These are phyloP conservation scores for Lathyrus aphaca DNA, from an alignment of 306 rosid genomes.

Conservation along the genomic window DNA sequence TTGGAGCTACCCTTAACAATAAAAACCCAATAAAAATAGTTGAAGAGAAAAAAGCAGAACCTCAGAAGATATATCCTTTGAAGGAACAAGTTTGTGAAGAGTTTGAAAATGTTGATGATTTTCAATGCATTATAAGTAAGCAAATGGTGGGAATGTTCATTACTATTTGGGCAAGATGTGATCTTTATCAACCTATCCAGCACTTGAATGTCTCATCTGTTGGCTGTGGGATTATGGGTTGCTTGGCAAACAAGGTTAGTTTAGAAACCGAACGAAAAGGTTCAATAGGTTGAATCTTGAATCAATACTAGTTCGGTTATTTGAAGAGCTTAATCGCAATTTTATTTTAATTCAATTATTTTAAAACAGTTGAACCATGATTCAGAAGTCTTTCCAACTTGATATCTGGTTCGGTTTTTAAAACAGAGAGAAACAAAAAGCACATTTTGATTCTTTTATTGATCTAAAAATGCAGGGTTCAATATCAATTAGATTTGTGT, in stretches of 20 bases:
- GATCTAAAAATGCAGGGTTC: conserved; percentile 69
- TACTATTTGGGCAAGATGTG: conserved; percentile 69
- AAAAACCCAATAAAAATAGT: conserved; percentile 31
- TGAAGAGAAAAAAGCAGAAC: conserved; percentile 41
- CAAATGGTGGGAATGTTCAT: conserved; percentile 89
- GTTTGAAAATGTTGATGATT: conserved; percentile 43
- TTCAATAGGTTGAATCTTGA: background rate
- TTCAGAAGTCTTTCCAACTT: background rate
- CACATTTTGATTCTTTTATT: background rate
- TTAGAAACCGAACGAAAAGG: background rate
- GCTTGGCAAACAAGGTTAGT: conserved; percentile 80
- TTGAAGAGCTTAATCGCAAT: background rate
- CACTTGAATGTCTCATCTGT: conserved; percentile 66
- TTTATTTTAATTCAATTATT: background rate
- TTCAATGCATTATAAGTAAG: conserved; percentile 65
- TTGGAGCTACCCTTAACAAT: conserved; percentile 64
- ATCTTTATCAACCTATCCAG: conserved; percentile 51
- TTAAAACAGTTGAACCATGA: background rate
- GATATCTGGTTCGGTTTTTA: background rate
- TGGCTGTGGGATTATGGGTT: conserved; percentile 84
- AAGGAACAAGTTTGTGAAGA: conserved; percentile 38
- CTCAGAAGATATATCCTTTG: conserved; percentile 51
- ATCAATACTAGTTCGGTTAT: background rate
- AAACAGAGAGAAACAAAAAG: background rate
- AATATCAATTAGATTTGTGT: conserved; percentile 73